A percentile compares a stretch with the other conserved stretches of the same genome.
Conservation (phyloP, 2,329 filamentous ascomycete species). For the Sordariomycetes sp. region DNA sequence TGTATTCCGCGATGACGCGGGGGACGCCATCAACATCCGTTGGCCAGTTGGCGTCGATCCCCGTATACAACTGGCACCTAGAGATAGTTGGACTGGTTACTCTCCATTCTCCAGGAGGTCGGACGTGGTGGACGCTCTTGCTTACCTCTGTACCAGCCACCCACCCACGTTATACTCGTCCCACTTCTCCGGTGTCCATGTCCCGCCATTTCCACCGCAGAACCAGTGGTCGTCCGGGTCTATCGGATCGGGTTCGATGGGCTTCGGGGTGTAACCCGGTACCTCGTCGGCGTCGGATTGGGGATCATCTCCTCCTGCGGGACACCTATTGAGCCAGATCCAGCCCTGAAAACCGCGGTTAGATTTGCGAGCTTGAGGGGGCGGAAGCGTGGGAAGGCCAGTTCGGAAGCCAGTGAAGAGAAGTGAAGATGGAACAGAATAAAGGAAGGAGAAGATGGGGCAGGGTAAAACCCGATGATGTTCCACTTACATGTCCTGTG, state of each 20-base stretch:
- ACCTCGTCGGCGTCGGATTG: constrained; percentile 1
- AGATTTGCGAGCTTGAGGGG: no score
- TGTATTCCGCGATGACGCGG: constrained; percentile 3
- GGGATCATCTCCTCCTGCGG: constrained; percentile 5
- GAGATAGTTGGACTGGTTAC: not conserved
- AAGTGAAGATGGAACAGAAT: no score
- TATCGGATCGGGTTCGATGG: not conserved
- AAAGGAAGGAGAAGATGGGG: no score
- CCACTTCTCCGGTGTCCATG: not conserved
- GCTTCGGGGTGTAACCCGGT: not conserved
- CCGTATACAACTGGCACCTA: not conserved
- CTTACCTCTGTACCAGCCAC: constrained; percentile 2
- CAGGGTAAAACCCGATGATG: not conserved
- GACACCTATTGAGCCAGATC: constrained; percentile 5
- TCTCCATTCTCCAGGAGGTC: no score
- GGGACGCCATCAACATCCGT: not conserved
- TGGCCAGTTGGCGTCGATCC: constrained; percentile 2
- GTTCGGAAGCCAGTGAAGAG: no score
- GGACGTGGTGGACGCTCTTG: not conserved
- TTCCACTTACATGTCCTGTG: constrained; percentile 6
- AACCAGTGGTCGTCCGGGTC: constrained; percentile 3
- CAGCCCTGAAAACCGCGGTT: not conserved
- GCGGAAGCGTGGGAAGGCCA: no score
- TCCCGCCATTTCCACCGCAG: not conserved
- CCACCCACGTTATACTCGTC: not conserved